These are phyloP conservation scores for Phalaenopsis hybrid DNA, from an alignment of 116 monocot genomes.

Conservation along the genomic window DNA sequence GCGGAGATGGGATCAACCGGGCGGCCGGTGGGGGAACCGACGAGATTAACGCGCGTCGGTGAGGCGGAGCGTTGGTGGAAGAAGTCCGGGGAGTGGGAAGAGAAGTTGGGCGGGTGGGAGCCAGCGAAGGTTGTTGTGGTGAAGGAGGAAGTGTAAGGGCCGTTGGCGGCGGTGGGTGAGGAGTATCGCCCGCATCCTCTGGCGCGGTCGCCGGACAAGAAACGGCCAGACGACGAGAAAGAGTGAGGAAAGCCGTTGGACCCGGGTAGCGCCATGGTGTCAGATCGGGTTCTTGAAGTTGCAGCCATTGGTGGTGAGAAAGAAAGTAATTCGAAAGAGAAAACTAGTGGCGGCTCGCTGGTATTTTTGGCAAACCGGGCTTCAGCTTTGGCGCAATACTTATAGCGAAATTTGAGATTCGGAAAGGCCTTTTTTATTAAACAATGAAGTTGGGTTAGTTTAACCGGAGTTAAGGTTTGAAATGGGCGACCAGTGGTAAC, in stretches of 20 bases:
- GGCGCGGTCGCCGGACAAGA: constrained; percentile 6
- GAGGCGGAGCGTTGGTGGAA: constrained; percentile 7
- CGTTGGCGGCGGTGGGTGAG: not conserved
- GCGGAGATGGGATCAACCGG: not conserved
- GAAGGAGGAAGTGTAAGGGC: constrained; percentile 2
- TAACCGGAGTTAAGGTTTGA: not conserved
- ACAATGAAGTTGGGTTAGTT: too few species aligned
- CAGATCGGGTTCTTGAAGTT: not conserved
- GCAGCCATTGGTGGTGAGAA: not conserved
- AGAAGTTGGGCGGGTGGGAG: constrained; percentile 8
- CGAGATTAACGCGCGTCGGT: constrained; percentile 11
- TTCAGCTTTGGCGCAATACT: too few species aligned
- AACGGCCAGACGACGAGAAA: not conserved
- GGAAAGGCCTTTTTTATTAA: too few species aligned
- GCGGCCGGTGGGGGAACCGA: constrained; percentile 5
- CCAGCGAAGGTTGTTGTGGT: constrained; percentile 2
- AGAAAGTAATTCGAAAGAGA: too few species aligned
- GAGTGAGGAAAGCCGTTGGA: not conserved
- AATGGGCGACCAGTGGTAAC: too few species aligned
- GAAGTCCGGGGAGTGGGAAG: constrained; percentile 1
- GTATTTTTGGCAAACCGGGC: too few species aligned
- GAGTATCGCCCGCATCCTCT: constrained; percentile 8
- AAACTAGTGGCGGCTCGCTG: too few species aligned
- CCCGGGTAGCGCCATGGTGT: not conserved
- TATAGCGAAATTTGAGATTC: too few species aligned